Base-by-base conservation (phyloP, 2,329 filamentous ascomycete genomes). In the Pestalotiopsis sp. region DNA sequence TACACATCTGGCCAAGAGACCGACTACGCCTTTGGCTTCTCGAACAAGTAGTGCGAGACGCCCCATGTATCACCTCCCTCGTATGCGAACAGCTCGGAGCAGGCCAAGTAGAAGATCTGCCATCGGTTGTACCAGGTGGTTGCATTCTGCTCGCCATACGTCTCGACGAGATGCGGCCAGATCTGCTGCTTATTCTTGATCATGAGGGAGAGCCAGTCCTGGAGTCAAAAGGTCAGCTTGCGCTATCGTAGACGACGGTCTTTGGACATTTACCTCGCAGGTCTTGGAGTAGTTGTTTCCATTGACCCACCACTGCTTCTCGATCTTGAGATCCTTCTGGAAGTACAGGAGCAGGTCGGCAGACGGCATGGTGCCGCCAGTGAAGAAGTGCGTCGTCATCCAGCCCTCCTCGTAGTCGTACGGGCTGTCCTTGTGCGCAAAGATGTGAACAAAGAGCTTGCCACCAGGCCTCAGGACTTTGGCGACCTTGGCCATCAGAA, bases 341-440 rank as follows among this genome's bases (percentile, higher is more conserved):
- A 92, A 93, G 75, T 86, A 92, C 55, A 90, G 81, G 69, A 93
- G 77, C 66, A 93, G 78, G 76, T 93, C 91, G 0, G 89, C 86
- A 57, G 85, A 89, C 3, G 88, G 89, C 91, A 93, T 93, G 6
- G 90, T 92, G 2, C 91, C 91, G 13, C 91, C 91, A 0, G 90
- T 91, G 79, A 93, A 93, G 82, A 93, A 93, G 75, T 92, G 85
- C 70, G 87, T 87, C 64, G 90, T 91, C 91, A 93, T 93, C 91
- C 91, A 93, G 41, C 91, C 91, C 63, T 87, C 85, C 70, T 92
- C 90, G 72, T 89, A 93, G 75, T 92, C 90, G 75, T 93, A 93
- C 0, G 91, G 90, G 14, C 88, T 90, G 12, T 83, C 85, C 72
- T 83, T 85, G 78, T 93, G 90, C 45, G 84, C 84, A 74, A 93